These are phyloP conservation scores for Hyparrhenia diplandra DNA, from an alignment of 176 grass and related monocot species.

Conservation along the genomic window DNA sequence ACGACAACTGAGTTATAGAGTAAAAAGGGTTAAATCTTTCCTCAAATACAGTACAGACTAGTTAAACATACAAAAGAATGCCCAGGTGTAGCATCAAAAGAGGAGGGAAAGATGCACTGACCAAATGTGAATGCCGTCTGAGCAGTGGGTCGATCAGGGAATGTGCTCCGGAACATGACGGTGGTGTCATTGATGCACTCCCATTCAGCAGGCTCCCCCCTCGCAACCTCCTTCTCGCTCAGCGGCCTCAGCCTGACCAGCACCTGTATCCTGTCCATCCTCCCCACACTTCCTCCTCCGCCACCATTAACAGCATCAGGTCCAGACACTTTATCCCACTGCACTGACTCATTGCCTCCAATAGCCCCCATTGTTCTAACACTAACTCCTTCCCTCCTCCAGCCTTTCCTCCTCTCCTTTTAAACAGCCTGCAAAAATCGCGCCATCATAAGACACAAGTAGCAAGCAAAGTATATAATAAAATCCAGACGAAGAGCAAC, in stretches of 20 bases:
- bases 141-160: slow-evolving; percentile 62
- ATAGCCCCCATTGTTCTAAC: slow-evolving; percentile 61
- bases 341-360: slow-evolving; percentile 49
- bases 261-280: slow-evolving; percentile 82
- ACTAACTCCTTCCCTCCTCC: not conserved
- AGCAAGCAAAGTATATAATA: slow-evolving; percentile 35
- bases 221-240: slow-evolving; percentile 72
- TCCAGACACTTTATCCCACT: slow-evolving; percentile 44
- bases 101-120: slow-evolving; percentile 20
- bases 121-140: slow-evolving; percentile 86
- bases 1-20: not conserved
- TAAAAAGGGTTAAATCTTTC: not conserved
- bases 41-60: not conserved
- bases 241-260: slow-evolving; percentile 84
- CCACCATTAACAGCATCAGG: slow-evolving; percentile 33
- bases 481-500: not conserved
- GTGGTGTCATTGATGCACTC: slow-evolving; percentile 97
- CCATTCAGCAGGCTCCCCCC: slow-evolving; percentile 75
- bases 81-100: not conserved
- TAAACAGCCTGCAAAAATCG: slow-evolving; percentile 43
- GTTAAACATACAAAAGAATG: slow-evolving; percentile 9
- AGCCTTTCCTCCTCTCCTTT: slow-evolving; percentile 1
- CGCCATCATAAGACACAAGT: slow-evolving; percentile 7
- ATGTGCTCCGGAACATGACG: slow-evolving; percentile 77
- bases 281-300: not conserved